Evolutionary conservation across 2,329 filamentous ascomycete species (phyloP), one percentile per base, ranked within the genome.

Genomic region (Aspergillus tanneri): DNA sequence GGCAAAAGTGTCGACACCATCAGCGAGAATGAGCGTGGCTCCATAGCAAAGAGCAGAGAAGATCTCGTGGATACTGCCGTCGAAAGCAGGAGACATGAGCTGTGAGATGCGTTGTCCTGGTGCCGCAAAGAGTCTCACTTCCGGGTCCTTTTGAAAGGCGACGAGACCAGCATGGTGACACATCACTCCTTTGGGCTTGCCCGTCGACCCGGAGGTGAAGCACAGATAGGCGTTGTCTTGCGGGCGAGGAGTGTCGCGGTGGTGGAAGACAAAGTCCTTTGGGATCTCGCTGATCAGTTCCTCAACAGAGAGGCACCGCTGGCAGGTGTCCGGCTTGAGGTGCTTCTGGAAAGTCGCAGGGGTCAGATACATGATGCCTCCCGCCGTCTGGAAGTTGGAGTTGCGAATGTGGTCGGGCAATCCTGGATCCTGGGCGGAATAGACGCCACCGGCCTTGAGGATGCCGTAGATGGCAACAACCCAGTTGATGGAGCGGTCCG

Each of bases 61-160:
- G 0, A 72, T 63, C 46, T 72, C 74, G 25, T 71, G 64, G 8
- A 77, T 72, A 44, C 64, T 67, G n/a, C 69, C 71, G 52, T 77
- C 75, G 46, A 77, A 77, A 0, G 57, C 69, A 0, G 65, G 58
- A 1, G 74, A 76, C 62, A 77, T 67, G 34, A 73, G 39, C 46
- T 76, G 74, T 2, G 72, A 61, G 2, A 73, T 63, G 4, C 58
- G 54, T 28, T 47, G 42, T 0, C 71, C 69, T 0, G 69, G 68
- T 4, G 34, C n/a, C 1, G 68, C 62, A 38, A 50, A 47, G 10
- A 75, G 43, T 0, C 73, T 60, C 1, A 69, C 67, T 14, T 67
- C 53, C 0, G 56, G 47, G 49, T 69, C 57, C 1, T 28, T 43
- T 40, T 70, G 68, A 28, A 71, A 71, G 0, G 71, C 64, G 0